These are phyloP conservation scores for Moesziomyces aphidis DNA, from an alignment of 1,284 basidiomycete species.

Conservation along the genomic window DNA sequence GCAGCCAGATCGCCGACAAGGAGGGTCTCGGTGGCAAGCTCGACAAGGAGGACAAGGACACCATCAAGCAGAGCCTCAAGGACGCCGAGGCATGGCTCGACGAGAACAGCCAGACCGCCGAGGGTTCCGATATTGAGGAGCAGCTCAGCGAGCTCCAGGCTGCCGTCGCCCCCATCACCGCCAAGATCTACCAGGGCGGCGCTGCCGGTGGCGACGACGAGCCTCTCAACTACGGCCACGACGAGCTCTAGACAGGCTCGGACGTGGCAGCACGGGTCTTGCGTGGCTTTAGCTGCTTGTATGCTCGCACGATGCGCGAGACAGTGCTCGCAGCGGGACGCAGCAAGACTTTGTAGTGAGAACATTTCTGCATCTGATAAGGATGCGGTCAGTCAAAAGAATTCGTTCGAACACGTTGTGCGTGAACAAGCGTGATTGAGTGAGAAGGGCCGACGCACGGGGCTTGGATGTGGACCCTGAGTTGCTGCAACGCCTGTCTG, in stretches of 20 bases:
- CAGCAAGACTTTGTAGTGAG: background rate
- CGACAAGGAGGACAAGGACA: conserved; percentile 67
- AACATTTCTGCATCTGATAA: background rate
- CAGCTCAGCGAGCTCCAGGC: conserved; percentile 67
- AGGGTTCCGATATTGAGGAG: conserved; percentile 67
- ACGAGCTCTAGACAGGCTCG: conserved; percentile 59
- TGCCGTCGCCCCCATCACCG: conserved; percentile 65
- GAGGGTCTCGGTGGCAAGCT: conserved; percentile 68
- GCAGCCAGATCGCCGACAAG: conserved; percentile 65
- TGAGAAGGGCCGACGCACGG: background rate
- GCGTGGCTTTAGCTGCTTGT: background rate
- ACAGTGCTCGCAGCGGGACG: background rate
- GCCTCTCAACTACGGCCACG: conserved; percentile 65
- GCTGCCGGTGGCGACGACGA: conserved; percentile 56
- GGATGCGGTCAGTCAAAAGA: background rate
- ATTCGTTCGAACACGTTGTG: background rate
- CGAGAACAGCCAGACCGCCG: conserved; percentile 65
- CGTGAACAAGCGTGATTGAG: background rate
- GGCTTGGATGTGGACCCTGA: no score
- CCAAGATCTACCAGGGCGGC: conserved; percentile 64
- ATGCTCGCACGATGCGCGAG: no score
- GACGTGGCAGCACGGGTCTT: background rate
- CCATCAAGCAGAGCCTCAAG: conserved; percentile 65
- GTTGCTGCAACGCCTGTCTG: no score
- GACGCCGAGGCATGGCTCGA: conserved; percentile 67